Evolutionary conservation across 2,329 filamentous ascomycete species (phyloP).

Genomic region (Rhynchosporium secalis): DNA sequence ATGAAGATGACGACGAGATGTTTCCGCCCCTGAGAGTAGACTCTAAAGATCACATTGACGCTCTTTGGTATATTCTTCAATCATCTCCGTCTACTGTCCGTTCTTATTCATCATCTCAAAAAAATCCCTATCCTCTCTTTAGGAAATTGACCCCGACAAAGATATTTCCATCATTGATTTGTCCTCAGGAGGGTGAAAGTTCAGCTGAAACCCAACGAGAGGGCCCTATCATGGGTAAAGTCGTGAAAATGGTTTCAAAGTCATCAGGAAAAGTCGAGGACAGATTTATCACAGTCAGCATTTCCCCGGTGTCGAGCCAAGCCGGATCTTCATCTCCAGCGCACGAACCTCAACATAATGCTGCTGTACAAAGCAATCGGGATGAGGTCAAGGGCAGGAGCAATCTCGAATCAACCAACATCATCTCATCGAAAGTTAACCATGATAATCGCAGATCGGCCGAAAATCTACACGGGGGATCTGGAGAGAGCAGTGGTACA

Average conservation of each 20-base stretch:
- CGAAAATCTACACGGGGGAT: background rate
- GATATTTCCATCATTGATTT: too few species aligned
- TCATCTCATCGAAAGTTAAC: background rate
- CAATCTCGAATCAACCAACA: background rate
- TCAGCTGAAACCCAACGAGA: too few species aligned
- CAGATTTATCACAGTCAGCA: background rate
- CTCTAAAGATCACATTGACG: background rate
- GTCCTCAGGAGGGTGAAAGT: too few species aligned
- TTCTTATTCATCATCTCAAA: too few species aligned
- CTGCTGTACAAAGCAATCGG: background rate
- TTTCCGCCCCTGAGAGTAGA: background rate
- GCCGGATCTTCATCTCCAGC: background rate
- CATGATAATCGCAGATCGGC: slow-evolving; percentile 6
- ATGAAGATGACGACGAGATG: slow-evolving; percentile 2
- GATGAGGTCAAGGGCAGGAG: background rate
- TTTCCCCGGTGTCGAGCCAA: background rate
- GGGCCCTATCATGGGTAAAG: too few species aligned
- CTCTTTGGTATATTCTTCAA: background rate
- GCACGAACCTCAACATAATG: background rate
- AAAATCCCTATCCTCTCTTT: too few species aligned
- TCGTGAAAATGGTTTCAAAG: too few species aligned
- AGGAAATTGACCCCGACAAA: too few species aligned
- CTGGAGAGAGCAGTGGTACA: too few species aligned
- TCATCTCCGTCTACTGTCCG: too few species aligned
- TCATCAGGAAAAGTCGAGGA: too few species aligned